Evolutionary conservation across 306 rosid genomes (phyloP), one percentile per base, ranked within the genome.

Genomic region (Mucuna pruriens): DNA sequence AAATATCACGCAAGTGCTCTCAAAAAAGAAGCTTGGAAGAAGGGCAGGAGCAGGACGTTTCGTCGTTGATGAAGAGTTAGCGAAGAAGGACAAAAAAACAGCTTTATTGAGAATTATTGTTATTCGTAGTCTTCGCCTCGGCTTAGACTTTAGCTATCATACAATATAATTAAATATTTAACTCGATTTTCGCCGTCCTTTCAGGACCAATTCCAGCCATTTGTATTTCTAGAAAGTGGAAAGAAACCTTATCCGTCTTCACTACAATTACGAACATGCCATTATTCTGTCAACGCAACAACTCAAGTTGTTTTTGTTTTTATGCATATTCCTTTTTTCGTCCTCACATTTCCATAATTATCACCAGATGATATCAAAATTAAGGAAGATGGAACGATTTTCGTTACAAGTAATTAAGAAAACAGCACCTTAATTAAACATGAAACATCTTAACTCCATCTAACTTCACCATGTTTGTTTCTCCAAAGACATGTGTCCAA

Each of bases 141-240:
- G 13, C 64, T 33, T 49, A 12, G 20, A 36, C 51, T 34, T 73
- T 55, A 70, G 60, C 52, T 40, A 65, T 6, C 1, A 64, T 7
- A 17, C 23, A 6, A 48, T 16, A 16, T n/a, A n/a, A n/a, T n/a
- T n/a, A n/a, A 48, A 48, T 48, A 48, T 4, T 19, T 67, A 42
- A 20, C 31, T 65, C 20, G 61, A 66, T 80, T 67, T 62, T 62
- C 74, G 57, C 48, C 44, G 66, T 22, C 67, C 33, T 45, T 31
- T 49, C 46, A 15, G 15, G 70, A 16, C 19, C 52, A 17, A 33
- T 6, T 16, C 71, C 20, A 38, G 9, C 22, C 26, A 3, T 13
- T 38, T 29, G 17, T 5, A 9, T 34, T 65, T 29, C 31, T 29
- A 3, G 2, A 29, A 29, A 3, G n/a, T 65, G 34, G 16, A 13